Percentiles rank a stretch among this genome's conserved stretches.
Conservation (phyloP, 768 basidiomycete genomes). For the Auriscalpium orientale region DNA sequence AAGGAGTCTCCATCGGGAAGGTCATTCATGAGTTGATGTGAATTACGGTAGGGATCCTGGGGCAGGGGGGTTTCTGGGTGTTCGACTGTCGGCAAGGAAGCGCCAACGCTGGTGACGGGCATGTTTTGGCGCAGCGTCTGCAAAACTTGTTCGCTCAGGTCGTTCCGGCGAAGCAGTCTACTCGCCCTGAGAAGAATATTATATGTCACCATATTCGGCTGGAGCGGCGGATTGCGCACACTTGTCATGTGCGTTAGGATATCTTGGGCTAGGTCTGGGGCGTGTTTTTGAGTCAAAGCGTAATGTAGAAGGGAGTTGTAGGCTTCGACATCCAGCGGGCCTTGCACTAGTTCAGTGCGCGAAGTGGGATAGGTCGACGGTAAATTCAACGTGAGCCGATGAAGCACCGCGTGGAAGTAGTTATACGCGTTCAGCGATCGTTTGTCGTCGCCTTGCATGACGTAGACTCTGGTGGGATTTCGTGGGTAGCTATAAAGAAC, state of each 20-base stretch:
- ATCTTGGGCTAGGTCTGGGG: slow-evolving; percentile 36
- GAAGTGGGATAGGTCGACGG: slow-evolving; percentile 5
- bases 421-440: slow-evolving; percentile 17
- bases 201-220: slow-evolving; percentile 43
- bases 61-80: too few relatives aligned
- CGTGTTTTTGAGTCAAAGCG: slow-evolving; percentile 51
- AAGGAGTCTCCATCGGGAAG: too few relatives aligned
- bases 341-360: background rate
- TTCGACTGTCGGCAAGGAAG: too few relatives aligned
- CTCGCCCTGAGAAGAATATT: slow-evolving; percentile 54
- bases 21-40: too few relatives aligned
- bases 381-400: slow-evolving; percentile 12
- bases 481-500: slow-evolving; percentile 17
- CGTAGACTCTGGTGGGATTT: slow-evolving; percentile 18
- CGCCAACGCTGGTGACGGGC: slow-evolving; percentile 7
- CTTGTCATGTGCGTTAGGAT: slow-evolving; percentile 51
- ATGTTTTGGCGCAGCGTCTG: slow-evolving; percentile 23
- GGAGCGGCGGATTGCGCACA: slow-evolving; percentile 31
- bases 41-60: too few relatives aligned
- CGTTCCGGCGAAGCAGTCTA: slow-evolving; percentile 39
- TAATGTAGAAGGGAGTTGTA: slow-evolving; percentile 66
- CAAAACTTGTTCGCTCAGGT: slow-evolving; percentile 34
- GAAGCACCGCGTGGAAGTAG: slow-evolving; percentile 26
- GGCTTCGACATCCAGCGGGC: slow-evolving; percentile 30
- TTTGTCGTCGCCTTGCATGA: slow-evolving; percentile 6